Evolutionary conservation across 257 asterid genomes (phyloP).

Genomic region (Solanum stenotomum): DNA sequence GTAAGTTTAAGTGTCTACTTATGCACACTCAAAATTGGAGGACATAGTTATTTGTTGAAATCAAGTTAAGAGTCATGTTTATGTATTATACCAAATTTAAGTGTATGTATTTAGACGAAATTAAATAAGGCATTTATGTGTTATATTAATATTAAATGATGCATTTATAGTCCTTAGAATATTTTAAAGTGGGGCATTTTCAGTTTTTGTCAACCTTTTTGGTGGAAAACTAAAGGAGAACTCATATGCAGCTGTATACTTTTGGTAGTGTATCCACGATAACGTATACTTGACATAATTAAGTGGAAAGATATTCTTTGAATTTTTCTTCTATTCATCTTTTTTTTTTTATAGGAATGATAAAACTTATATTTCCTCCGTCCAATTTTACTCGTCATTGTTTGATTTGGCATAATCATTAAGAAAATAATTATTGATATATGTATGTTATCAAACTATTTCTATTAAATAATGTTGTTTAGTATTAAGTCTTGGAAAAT

Average conservation of each 20-base stretch:
- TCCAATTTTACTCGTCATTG: too few species aligned
- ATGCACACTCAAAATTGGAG: fast-evolving
- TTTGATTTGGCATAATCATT: too few species aligned
- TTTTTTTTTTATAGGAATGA: neutral
- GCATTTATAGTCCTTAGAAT: neutral
- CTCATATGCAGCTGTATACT: neutral
- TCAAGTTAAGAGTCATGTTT: too few species aligned
- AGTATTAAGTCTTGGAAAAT: too few species aligned
- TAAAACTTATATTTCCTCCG: too few species aligned
- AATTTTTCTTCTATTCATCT: neutral
- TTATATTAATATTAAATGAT: neutral
- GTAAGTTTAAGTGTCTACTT: too few species aligned
- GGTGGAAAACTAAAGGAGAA: neutral
- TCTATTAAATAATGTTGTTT: too few species aligned
- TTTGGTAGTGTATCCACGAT: neutral
- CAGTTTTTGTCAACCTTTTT: neutral
- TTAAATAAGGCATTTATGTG: too few species aligned
- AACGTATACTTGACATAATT: neutral
- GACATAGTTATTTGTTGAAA: fast-evolving
- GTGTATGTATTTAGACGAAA: too few species aligned
- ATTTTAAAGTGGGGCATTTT: neutral
- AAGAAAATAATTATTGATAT: too few species aligned
- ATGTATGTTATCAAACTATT: too few species aligned
- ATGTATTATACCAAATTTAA: too few species aligned
- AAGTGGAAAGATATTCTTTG: neutral